Evolutionary conservation across 192 early-diverging fungal genomes (phyloP).

Genomic region (Coemansia sp.): DNA sequence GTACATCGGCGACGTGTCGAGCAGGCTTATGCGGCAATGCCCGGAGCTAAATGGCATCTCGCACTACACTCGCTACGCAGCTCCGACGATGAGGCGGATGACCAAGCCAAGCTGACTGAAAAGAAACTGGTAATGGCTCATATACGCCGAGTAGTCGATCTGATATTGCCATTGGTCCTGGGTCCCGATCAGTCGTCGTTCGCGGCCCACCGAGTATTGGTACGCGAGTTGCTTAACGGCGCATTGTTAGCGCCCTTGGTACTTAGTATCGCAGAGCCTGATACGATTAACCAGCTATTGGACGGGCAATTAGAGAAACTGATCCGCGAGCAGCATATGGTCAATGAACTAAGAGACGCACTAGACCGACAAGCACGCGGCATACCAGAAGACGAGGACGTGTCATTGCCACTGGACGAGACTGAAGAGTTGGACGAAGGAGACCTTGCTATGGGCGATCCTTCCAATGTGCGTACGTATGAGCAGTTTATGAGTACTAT

Average conservation of each 20-base stretch:
- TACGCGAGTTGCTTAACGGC: conserved; percentile 75
- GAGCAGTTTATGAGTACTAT: conserved; percentile 76
- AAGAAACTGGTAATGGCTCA: conserved; percentile 59
- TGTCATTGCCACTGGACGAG: background rate
- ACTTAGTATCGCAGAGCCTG: conserved; percentile 72
- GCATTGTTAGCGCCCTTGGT: conserved; percentile 70
- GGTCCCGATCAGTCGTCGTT: conserved; percentile 60
- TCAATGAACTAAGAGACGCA: conserved; percentile 66
- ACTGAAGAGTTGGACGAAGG: background rate
- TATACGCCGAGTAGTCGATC: conserved; percentile 62
- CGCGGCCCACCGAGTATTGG: conserved; percentile 58
- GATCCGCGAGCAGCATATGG: conserved; percentile 65
- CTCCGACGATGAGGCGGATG: background rate
- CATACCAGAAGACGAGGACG: background rate
- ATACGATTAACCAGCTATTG: conserved; percentile 85
- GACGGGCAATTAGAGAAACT: conserved; percentile 56
- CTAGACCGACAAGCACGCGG: conserved; percentile 60
- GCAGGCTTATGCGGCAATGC: conserved; percentile 34
- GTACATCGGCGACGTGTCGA: conserved; percentile 1
- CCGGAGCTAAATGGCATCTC: conserved; percentile 10
- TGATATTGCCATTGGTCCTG: conserved; percentile 65
- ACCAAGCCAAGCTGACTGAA: conserved; percentile 11
- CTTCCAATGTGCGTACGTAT: conserved; percentile 51
- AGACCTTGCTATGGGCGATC: no score
- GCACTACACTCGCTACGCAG: background rate